Conservation (phyloP, 371 early-diverging fungal genomes). For the Massospora cicadina region DNA sequence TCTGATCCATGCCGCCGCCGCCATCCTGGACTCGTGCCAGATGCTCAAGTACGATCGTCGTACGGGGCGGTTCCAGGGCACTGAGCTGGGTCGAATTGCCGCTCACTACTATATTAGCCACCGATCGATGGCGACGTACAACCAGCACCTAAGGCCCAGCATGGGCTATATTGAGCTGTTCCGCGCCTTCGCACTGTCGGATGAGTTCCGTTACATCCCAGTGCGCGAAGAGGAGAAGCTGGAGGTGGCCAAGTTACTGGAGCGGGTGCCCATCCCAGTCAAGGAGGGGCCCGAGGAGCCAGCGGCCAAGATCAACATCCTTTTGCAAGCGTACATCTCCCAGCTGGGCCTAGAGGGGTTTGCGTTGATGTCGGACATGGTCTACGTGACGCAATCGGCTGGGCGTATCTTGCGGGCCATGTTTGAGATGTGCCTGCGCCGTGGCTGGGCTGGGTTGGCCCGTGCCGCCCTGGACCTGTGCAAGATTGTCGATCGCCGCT, state of each 20-base stretch:
- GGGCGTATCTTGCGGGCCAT: conserved; percentile 87
- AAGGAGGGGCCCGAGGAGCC: conserved; percentile 83
- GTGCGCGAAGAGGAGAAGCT: conserved; percentile 93
- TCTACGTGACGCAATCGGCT: conserved; percentile 90
- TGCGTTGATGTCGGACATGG: conserved; percentile 89
- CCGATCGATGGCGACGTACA: conserved; percentile 79
- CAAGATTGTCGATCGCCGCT: conserved; percentile 82
- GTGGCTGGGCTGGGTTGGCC: conserved; percentile 89
- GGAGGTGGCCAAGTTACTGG: conserved; percentile 78
- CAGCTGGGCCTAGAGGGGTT: conserved; percentile 81
- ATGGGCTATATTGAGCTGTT: conserved; percentile 85
- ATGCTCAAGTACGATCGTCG: conserved; percentile 84
- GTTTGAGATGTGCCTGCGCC: conserved; percentile 84
- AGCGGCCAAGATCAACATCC: conserved; percentile 85
- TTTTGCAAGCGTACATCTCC: conserved; percentile 88
- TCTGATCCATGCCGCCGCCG: conserved; percentile 74
- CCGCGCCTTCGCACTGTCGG: conserved; percentile 70
- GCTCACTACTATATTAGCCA: conserved; percentile 87
- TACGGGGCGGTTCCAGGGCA: conserved; percentile 71
- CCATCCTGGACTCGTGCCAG: conserved; percentile 64
- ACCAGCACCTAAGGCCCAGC: conserved; percentile 79
- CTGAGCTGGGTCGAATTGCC: conserved; percentile 91
- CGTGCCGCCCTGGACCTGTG: conserved; percentile 70
- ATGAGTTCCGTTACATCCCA: conserved; percentile 89
- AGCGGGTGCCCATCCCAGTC: conserved; percentile 85